A percentile compares a stretch with the other conserved stretches of the same genome.
Conservation (phyloP, 176 grass and related monocot species). For the Cenchrus fungigraminus region DNA sequence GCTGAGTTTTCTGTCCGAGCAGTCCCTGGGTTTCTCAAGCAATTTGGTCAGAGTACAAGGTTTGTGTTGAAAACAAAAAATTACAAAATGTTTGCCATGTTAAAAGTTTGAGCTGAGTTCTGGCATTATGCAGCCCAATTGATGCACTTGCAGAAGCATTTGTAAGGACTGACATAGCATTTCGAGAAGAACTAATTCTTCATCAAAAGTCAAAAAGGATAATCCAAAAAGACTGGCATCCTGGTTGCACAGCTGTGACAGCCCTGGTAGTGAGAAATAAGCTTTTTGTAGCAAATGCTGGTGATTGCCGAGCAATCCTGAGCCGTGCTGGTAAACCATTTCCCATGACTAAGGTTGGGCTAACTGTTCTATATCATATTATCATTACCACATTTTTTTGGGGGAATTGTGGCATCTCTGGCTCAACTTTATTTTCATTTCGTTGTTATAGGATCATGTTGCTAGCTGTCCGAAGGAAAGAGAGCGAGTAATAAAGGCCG, state of each 20-base stretch:
- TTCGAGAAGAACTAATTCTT: constrained; percentile 75
- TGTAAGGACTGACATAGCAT: constrained; percentile 70
- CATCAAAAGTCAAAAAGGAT: constrained; percentile 80
- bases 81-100: constrained; percentile 18
- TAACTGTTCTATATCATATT: constrained; percentile 9
- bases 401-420: constrained; percentile 11
- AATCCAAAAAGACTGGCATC: constrained; percentile 81
- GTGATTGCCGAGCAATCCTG: constrained; percentile 92
- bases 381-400: constrained; percentile 14
- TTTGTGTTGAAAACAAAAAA: constrained; percentile 50
- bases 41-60: constrained; percentile 58
- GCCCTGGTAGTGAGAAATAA: constrained; percentile 80
- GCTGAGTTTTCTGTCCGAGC: constrained; percentile 94
- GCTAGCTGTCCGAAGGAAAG: constrained; percentile 86
- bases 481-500: constrained; percentile 72
- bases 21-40: constrained; percentile 78
- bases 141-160: constrained; percentile 81
- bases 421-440: constrained; percentile 30
- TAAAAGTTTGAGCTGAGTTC: constrained; percentile 29
- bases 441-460: constrained; percentile 78
- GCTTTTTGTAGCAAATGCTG: constrained; percentile 97
- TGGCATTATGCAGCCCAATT: constrained; percentile 66
- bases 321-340: constrained; percentile 75
- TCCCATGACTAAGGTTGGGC: constrained; percentile 75
- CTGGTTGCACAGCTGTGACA: constrained; percentile 87